Evolutionary conservation across 2,329 filamentous ascomycete species (phyloP), one percentile per base, ranked within the genome.

Genomic region (Byssothecium circinans): DNA sequence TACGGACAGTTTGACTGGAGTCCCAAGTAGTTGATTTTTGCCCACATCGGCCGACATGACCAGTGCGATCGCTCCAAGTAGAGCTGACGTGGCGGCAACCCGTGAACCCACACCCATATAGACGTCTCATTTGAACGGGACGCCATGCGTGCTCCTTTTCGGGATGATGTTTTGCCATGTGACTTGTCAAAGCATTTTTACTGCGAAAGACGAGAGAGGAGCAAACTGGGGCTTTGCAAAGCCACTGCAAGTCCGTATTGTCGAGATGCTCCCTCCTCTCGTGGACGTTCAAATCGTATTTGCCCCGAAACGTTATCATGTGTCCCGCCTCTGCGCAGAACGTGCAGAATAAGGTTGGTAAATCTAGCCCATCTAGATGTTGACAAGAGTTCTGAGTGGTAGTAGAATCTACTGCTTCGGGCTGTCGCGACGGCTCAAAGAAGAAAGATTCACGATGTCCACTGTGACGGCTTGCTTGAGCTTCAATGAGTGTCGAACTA

Each of bases 281-380:
- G 30, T 54, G 52, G 8, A 45, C 22, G 25, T 52, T 54, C 46
- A 45, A 52, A 32, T 52, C 52, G 22, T 49, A 38, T 17, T 54
- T 54, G 5, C 34, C 35, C 23, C 30, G 37, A 27, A 49, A 41
- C 17, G 29, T 18, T 12, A 41, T 49, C 22, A 7, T 7, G 1
- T 10, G 23, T 25, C 36, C 46, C 3, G 18, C 8, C 39, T 53
- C 50, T 4, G 41, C 34, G 36, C 45, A 48, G 20, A 48, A 48
- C 11, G 41, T 43, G 15, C 45, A 48, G 15, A 40, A 35, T 10
- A 17, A 17, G 15, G 15, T 18, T 23, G 23, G 37, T n/a, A n/a
- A 35, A 27, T 8, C n/a, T 17, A 7, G 11, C 4, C 11, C 34
- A 34, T 17, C 19, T 3, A n/a, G 23, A 10, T 25, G 23, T 25